A percentile compares a stretch with the other conserved stretches of the same genome.
phyloP scores from a whole-genome alignment of 495 filamentous ascomycete genomes.

The Trichoderma gamsii region DNA sequence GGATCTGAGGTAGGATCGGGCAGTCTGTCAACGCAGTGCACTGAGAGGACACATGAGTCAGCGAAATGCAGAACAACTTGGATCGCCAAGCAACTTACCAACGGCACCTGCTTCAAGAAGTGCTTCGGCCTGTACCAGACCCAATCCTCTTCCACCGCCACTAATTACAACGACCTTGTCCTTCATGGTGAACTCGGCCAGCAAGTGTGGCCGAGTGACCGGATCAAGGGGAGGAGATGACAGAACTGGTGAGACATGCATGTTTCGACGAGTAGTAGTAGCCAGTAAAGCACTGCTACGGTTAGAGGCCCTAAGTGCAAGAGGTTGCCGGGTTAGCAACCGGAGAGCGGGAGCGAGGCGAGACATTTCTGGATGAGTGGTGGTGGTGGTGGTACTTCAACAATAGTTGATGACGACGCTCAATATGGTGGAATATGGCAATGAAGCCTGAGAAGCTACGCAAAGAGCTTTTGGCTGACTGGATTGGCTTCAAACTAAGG shows the following conservation, averaged over 20 bases:
- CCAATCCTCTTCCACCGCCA: conserved; percentile 72
- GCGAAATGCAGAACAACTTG: not conserved
- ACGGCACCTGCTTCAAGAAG: conserved; percentile 74
- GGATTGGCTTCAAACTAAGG: not conserved
- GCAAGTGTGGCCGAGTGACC: conserved; percentile 18
- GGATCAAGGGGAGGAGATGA: not conserved
- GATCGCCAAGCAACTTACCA: conserved; percentile 25
- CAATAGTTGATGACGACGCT: not conserved
- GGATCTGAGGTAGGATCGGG: conserved; percentile 31
- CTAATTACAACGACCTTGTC: conserved; percentile 74
- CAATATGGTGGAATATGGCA: not conserved
- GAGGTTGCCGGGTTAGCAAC: not conserved
- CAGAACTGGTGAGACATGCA: not conserved
- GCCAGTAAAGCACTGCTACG: not conserved
- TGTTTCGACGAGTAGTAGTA: not conserved
- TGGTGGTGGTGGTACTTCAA: not conserved
- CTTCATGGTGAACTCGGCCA: conserved; percentile 74
- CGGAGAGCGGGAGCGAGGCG: not conserved
- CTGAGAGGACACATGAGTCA: conserved; percentile 23
- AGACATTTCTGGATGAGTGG: not conserved
- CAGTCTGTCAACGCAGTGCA: conserved; percentile 54
- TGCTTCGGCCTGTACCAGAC: conserved; percentile 71
- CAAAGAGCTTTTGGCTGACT: not conserved
- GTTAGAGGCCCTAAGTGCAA: not conserved
- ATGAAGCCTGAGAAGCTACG: not conserved